A percentile compares a stretch with the other conserved stretches of the same genome.
Evolutionary conservation across 1,139 yeast genomes (phyloP).

Genomic region (Spathaspora sp.): DNA sequence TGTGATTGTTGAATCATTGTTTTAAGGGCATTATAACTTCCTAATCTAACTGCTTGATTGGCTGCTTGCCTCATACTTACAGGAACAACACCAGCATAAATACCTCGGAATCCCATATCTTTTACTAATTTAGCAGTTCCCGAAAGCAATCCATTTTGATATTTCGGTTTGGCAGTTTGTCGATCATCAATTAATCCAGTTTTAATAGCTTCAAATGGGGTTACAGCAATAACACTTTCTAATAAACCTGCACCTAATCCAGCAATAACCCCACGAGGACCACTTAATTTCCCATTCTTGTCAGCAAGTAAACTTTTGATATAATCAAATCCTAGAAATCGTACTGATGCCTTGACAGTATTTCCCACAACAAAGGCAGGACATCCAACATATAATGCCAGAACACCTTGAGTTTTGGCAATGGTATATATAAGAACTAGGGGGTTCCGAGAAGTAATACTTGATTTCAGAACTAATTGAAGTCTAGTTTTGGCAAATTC

Average conservation of each 20-base stretch:
- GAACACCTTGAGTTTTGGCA: conserved; percentile 75
- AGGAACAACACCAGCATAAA: conserved; percentile 88
- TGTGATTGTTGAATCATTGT: conserved; percentile 73
- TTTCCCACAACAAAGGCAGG: conserved; percentile 96
- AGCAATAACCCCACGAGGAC: conserved; percentile 88
- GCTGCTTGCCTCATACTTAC: conserved; percentile 96
- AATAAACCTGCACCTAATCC: conserved; percentile 95
- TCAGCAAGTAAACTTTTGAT: conserved; percentile 78
- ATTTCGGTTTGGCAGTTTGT: conserved; percentile 71
- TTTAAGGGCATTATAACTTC: conserved; percentile 88
- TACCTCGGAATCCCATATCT: conserved; percentile 80
- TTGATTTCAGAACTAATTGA: conserved; percentile 73
- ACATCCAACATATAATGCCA: conserved; percentile 90
- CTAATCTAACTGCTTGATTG: conserved; percentile 90
- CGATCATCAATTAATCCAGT: conserved; percentile 94
- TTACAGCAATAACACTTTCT: conserved; percentile 90
- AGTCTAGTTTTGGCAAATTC: conserved; percentile 95
- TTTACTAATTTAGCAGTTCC: conserved; percentile 64
- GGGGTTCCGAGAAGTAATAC: conserved; percentile 78
- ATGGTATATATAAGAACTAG: conserved; percentile 71
- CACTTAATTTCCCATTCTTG: conserved; percentile 81
- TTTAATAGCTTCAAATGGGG: conserved; percentile 96
- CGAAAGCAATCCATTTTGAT: conserved; percentile 63
- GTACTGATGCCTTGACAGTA: conserved; percentile 90
- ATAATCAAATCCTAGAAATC: conserved; percentile 89